Evolutionary conservation across 2,329 filamentous ascomycete species (phyloP), one percentile per base, ranked within the genome.

Genomic region (Diaporthe batatas): DNA sequence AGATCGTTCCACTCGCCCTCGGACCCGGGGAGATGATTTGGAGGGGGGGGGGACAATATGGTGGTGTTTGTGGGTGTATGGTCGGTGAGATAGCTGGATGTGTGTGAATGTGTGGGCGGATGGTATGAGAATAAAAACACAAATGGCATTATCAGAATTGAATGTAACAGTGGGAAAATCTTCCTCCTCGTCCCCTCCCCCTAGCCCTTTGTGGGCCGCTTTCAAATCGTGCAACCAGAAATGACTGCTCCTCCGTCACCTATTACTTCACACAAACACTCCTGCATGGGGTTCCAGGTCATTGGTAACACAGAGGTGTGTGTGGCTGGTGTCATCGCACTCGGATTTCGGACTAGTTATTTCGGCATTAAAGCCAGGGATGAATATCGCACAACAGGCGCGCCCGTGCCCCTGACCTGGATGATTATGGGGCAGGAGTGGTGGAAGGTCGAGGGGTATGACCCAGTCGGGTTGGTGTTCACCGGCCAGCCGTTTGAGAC

Each of bases 61-160:
- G 42, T 65, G 62, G n/a, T 47, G 58, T 47, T 53, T 67, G 39
- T 47, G 16, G 29, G 44, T 32, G 32, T 25, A 34, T 51, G 47
- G 47, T 25, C 16, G 47, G 47, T 53, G 47, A 67, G 62, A 67
- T 51, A 44, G 51, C 29, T 47, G 18, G 10, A 58, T 62, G 39
- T 39, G 29, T 47, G 29, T 6, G 39, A 44, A 25, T 53, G 62
- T 67, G 62, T 67, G 23, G 23, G 62, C 47, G 62, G 62, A 53
- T 51, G 21, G 29, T 53, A 58, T 44, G 67, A 57, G 57, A 58
- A 70, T 70, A 53, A 70, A 70, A 67, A 67, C 57, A 34, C 42
- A 54, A 73, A 73, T 73, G 55, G 68, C 71, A 73, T 73, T 73
- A 73, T 73, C 68, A 67, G 71, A 73, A 73, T 73, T 70, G 71